Percentiles rank a stretch among this genome's conserved stretches.
These are phyloP conservation scores for Saturnispora saitoi DNA, from an alignment of 805 yeast genomes.

Conservation along the genomic window DNA sequence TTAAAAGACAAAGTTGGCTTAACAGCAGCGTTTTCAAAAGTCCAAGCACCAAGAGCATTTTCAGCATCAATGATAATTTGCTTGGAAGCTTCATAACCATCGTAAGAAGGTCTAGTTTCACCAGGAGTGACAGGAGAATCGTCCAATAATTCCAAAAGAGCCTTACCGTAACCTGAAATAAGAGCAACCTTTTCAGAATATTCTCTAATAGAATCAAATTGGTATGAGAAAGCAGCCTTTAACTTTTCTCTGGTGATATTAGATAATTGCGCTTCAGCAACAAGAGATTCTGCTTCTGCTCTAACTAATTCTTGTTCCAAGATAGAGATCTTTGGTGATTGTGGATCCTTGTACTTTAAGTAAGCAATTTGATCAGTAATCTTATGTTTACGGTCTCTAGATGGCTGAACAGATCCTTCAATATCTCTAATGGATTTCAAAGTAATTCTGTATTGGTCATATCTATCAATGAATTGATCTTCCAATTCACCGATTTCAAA, in stretches of 20 bases:
- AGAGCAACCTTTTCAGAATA: conserved; percentile 78
- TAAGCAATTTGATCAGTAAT: conserved; percentile 80
- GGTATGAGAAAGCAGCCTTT: conserved; percentile 76
- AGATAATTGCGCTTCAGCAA: conserved; percentile 86
- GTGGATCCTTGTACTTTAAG: conserved; percentile 78
- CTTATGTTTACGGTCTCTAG: conserved; percentile 78
- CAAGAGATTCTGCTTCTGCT: conserved; percentile 86
- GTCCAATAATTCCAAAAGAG: conserved; percentile 71
- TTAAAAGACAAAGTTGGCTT: conserved; percentile 71
- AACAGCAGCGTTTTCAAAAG: conserved; percentile 73
- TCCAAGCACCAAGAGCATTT: conserved; percentile 76
- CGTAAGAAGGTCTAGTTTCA: conserved; percentile 84
- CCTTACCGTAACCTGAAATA: conserved; percentile 87
- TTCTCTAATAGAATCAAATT: conserved; percentile 79
- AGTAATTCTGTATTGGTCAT: conserved; percentile 80
- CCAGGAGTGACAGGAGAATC: conserved; percentile 86
- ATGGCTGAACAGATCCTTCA: conserved; percentile 81
- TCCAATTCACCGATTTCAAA: conserved; percentile 81
- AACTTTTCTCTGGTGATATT: conserved; percentile 83
- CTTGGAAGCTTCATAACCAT: conserved; percentile 82
- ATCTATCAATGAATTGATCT: conserved; percentile 78
- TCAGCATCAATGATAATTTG: conserved; percentile 83
- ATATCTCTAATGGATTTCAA: conserved; percentile 75
- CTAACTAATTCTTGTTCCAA: conserved; percentile 85
- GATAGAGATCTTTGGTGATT: conserved; percentile 70